Base-by-base conservation (phyloP, 1,284 basidiomycete species). In the Cutaneotrichosporon dermatis region DNA sequence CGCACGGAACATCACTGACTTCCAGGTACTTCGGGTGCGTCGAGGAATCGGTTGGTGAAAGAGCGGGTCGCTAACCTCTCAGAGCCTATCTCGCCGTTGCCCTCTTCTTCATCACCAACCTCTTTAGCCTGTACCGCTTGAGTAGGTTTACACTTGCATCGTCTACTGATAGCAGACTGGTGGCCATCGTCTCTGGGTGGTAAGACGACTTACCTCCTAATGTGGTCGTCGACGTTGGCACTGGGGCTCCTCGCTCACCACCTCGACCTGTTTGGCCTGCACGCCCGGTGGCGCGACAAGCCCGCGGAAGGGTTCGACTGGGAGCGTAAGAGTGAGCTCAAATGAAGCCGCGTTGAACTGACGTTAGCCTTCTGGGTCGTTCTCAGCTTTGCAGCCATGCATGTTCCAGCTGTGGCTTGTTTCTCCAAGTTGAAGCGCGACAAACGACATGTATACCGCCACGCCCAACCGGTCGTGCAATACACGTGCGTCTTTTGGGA, bases 351-450 rank as follows among this genome's bases (percentile, higher is more conserved):
- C 25, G 25, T 25, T 9, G 0, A 34, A 46, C 60, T 62, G 13
- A 59, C 51, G 9, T 3, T 58, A 79, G 76, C 77, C 0, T 79
- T 80, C 55, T 84, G 83, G 83, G 81, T 83, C 10, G 66, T 75
- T 5, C 70, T 84, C n/a, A 80, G 81, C 0, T 83, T 84, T 62
- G 71, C 76, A 1, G 81, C 82, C 2, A 84, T 83, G 82, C 72
- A 80, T 25, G 79, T 82, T 73, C 82, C 82, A 0, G 82, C 82
- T 0, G 61, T 83, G 0, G 80, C 79, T 2, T 80, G 77, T 61
- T 78, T 79, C 59, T 78, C 76, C 0, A 77, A 77, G 54, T 64
- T 78, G 34, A 76, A 77, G 60, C 63, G 76, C 25, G 77, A 79
- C 61, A 74, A 75, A 51, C 65, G 76, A 16, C 76, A 78, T 54